Conservation (phyloP, 345 rosid genomes). For the Eucalyptus brandiana region DNA sequence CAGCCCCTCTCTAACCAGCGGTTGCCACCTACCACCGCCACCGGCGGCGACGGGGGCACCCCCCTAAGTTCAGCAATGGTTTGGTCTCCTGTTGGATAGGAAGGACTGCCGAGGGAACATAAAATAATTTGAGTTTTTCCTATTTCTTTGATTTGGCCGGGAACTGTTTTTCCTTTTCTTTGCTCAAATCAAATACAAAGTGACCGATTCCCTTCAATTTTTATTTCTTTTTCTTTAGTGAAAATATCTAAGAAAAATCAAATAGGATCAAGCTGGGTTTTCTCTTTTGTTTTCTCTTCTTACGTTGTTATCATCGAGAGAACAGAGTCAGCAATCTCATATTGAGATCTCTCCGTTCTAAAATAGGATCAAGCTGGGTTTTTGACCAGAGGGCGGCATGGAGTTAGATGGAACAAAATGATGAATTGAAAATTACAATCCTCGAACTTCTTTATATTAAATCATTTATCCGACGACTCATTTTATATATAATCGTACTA, state of each 20-base stretch:
- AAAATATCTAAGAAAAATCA: no score
- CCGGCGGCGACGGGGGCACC: not conserved
- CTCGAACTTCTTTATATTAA: rapidly evolving
- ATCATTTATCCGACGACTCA: not conserved
- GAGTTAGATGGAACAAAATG: not conserved
- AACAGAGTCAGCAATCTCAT: rapidly evolving
- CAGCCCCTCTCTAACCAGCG: not conserved
- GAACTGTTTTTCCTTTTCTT: not conserved
- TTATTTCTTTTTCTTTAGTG: no score
- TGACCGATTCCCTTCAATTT: not conserved
- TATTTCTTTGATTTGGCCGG: rapidly evolving
- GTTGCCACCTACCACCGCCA: not conserved
- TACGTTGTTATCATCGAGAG: no score
- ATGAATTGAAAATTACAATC: not conserved
- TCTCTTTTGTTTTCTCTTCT: not conserved
- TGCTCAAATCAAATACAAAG: not conserved
- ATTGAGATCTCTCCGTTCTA: not conserved
- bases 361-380: not conserved
- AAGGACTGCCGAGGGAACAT: rapidly evolving
- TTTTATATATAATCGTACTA: not conserved
- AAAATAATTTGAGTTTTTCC: not conserved
- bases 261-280: no score
- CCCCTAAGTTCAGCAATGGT: not conserved
- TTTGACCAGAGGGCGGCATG: rapidly evolving
- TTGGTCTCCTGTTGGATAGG: not conserved